Base-by-base conservation (phyloP, 345 rosid species). In the Sonneratia caseolaris region DNA sequence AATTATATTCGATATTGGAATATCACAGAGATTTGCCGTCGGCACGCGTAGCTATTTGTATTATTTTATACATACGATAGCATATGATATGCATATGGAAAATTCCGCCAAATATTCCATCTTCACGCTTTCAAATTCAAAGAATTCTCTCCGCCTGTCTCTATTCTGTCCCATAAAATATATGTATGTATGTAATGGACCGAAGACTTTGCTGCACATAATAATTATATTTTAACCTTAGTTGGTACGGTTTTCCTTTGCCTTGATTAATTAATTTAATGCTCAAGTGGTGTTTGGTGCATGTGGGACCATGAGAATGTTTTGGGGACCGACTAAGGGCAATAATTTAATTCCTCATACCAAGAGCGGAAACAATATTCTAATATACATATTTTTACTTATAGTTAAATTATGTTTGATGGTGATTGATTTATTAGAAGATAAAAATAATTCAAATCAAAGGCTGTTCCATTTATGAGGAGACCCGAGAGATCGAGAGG, bases 61-160 rank as follows among this genome's bases (percentile, higher is more conserved):
- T 3, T 62, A 62, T 27, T 57, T 57, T 57, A 57, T 57, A 9
- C 5, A 53, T 53, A 22, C 3, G 14, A 47, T 22, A 22, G 9
- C 64, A 57, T 57, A 22, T n/a, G n/a, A 57, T 57, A 57, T 57
- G 35, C n/a, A 7, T n/a, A 57, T 57, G 64, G 64, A n/a, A 21
- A 18, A 10, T 53, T 18, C n/a, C 62, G 7, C 9, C 22, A 32
- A 27, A 62, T 57, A 57, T 57, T 57, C 64, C 32, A 37, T 70
- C 64, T 2, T 19, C 13, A 37, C 53, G 43, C 53, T 45, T 70
- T 81, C 82, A 79, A 71, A 68, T 67, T 69, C 55, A 13, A 48
- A n/a, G 68, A 42, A 38, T 73, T 72, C 71, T 32, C 68, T 48
- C 24, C 35, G 32, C 13, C 37, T 62, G 38, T 62, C 38, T 62